Percentiles rank a stretch among this genome's conserved stretches.
Evolutionary conservation across 2,329 filamentous ascomycete genomes (phyloP).

Genomic region (Pezicula neosporulosa): DNA sequence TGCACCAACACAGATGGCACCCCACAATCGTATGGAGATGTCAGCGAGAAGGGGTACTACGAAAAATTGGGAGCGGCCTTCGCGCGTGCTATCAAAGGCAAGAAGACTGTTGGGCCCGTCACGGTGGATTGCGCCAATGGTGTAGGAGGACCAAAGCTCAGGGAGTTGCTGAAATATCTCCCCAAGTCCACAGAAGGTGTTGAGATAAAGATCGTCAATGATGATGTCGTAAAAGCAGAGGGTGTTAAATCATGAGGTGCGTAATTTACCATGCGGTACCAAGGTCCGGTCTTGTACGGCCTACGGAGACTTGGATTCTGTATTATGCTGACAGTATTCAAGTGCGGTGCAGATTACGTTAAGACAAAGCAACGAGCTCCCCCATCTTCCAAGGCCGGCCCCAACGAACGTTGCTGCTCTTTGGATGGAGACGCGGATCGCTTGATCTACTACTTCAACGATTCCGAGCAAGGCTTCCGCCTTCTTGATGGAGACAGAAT

Average conservation of each 20-base stretch:
- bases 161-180: constrained; percentile 80
- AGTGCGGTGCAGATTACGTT: constrained; percentile 95
- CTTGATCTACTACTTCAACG: constrained; percentile 90
- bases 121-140: constrained; percentile 96
- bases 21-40: constrained; percentile 80
- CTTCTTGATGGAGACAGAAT: constrained; percentile 97
- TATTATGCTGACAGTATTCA: neutral
- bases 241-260: constrained; percentile 80
- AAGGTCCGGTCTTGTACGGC: no score
- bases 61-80: constrained; percentile 86
- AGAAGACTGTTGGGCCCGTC: constrained; percentile 69
- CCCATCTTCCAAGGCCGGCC: constrained; percentile 72
- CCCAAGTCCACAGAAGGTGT: constrained; percentile 65
- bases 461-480: constrained; percentile 78
- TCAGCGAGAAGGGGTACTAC: constrained; percentile 91
- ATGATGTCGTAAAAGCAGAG: constrained; percentile 90
- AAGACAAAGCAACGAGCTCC: constrained; percentile 95
- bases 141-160: constrained; percentile 88
- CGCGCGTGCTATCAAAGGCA: constrained; percentile 74
- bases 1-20: constrained; percentile 92
- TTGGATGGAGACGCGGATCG: constrained; percentile 95
- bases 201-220: constrained; percentile 85
- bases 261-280: no score
- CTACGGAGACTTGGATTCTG: no score
- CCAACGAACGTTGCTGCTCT: constrained; percentile 79